Evolutionary conservation across 2,329 filamentous ascomycete species (phyloP), one percentile per base, ranked within the genome.

Genomic region (Colletotrichum neosansevieriae): DNA sequence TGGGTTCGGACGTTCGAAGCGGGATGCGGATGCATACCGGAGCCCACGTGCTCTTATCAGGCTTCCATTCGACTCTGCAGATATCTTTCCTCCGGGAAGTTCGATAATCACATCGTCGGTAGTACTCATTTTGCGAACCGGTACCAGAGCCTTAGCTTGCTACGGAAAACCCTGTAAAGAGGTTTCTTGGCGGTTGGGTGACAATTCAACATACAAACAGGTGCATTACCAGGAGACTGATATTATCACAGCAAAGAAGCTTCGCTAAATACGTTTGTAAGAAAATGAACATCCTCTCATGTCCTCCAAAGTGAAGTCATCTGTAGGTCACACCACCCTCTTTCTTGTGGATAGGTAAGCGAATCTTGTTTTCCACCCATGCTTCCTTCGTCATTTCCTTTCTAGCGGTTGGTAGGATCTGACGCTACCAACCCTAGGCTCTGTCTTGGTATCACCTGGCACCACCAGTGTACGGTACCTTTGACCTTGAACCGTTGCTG

Each of bases 1-100:
- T 3, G 66, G 58, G 2, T 45, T 49, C 4, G 72, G 70, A 9
- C 38, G 58, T 24, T 69, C 53, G 24, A 73, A 73, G 13, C 72
- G 72, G 10, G 21, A 36, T 1, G 72, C 70, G 2, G 21, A 54
- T 15, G 67, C 71, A 15, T 72, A 72, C 6, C 36, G 64, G 3
- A 71, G 5, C 4, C 64, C 70, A 6, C 70, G 68, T 12, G 72
- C 72, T 53, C 47, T 17, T 4, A 61, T n/a, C 1, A 61, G n/a
- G 5, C 4, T 9, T 1, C 12, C 47, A 11, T 1, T 32, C 0
- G 47, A 11, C 2, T 19, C 36, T 1, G 29, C 47, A 4, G 58
- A 53, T 19, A 61, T 53, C 12, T 61, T 53, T 2, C 58, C 58
- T 42, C 47, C 47, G 0, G 58, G 58, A 1, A 61, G 58, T 4